phyloP scores from a whole-genome alignment of 2,329 filamentous ascomycete genomes.

The Ploettnerulaceae sp. region DNA sequence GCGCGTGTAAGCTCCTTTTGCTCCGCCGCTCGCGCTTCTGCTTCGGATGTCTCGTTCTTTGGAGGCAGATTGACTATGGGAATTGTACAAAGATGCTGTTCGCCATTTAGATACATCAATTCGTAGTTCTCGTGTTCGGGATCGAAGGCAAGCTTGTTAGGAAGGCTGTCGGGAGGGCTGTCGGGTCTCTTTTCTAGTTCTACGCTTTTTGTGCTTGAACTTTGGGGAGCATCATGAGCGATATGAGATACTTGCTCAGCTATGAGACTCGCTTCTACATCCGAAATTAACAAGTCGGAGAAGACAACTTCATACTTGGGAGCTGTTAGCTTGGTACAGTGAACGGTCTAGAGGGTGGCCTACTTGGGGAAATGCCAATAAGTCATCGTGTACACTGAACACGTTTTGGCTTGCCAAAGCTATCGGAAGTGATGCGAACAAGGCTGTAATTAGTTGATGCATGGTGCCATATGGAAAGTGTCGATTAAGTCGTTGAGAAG shows the following conservation, averaged over 20 bases:
- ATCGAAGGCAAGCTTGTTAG: conserved; percentile 20
- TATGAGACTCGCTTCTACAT: conserved; percentile 48
- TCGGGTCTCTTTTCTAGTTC: conserved; percentile 19
- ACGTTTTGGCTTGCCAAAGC: conserved; percentile 49
- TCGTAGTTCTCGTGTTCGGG: conserved; percentile 44
- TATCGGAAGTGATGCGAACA: conserved; percentile 31
- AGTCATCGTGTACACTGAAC: conserved; percentile 68
- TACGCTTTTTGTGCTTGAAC: conserved; percentile 25
- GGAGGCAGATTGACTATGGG: conserved; percentile 48
- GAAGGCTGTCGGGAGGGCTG: conserved; percentile 6
- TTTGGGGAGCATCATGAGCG: conserved; percentile 20
- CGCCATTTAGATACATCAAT: conserved; percentile 52
- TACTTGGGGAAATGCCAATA: conserved; percentile 68
- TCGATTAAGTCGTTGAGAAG: too few relatives aligned
- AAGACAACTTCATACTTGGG: conserved; percentile 61
- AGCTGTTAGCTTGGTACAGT: conserved; percentile 19
- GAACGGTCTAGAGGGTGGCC: not conserved
- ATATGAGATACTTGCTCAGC: conserved; percentile 35
- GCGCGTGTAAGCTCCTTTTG: conserved; percentile 63
- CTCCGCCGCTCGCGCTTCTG: conserved; percentile 51
- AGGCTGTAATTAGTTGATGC: conserved; percentile 27
- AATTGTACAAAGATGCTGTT: conserved; percentile 61
- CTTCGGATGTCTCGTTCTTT: conserved; percentile 45
- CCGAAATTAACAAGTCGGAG: conserved; percentile 54
- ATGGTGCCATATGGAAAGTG: conserved; percentile 33